These are phyloP conservation scores for Caryopteris hybrid DNA, from an alignment of 305 asterid species.

Conservation along the genomic window DNA sequence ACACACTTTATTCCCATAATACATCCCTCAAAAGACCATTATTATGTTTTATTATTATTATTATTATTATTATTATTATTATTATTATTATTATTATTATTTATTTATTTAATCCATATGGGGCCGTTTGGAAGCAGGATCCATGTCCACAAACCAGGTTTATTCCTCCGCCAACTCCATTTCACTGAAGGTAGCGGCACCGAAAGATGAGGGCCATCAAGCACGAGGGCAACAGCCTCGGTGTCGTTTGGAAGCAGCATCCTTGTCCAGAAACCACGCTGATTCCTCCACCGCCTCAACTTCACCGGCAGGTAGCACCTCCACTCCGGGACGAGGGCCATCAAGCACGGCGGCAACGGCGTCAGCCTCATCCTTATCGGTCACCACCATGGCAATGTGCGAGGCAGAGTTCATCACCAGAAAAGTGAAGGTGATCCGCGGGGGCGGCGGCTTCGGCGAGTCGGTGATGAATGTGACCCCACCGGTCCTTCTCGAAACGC, in stretches of 20 bases:
- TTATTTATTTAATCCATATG: too few species aligned
- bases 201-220: background rate
- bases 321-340: background rate
- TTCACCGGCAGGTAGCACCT: constrained; percentile 3
- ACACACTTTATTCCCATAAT: too few species aligned
- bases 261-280: constrained; percentile 58
- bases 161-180: constrained; percentile 35
- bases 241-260: constrained; percentile 39
- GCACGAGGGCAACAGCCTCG: too few species aligned
- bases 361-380: constrained; percentile 31
- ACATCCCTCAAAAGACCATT: too few species aligned
- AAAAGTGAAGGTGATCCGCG: constrained; percentile 84
- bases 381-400: constrained; percentile 62
- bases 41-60: too few species aligned
- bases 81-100: too few species aligned
- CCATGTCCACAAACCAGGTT: constrained; percentile 57
- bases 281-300: constrained; percentile 37
- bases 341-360: constrained; percentile 24
- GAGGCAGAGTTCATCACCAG: constrained; percentile 74
- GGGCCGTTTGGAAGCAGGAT: constrained; percentile 59
- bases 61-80: too few species aligned
- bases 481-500: constrained; percentile 53
- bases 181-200: constrained; percentile 8
- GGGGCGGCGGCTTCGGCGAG: constrained; percentile 90
- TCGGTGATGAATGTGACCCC: constrained; percentile 83